A percentile compares a stretch with the other conserved stretches of the same genome.
Evolutionary conservation across 305 asterid genomes (phyloP).

Genomic region (Stenogyne calaminthoides): DNA sequence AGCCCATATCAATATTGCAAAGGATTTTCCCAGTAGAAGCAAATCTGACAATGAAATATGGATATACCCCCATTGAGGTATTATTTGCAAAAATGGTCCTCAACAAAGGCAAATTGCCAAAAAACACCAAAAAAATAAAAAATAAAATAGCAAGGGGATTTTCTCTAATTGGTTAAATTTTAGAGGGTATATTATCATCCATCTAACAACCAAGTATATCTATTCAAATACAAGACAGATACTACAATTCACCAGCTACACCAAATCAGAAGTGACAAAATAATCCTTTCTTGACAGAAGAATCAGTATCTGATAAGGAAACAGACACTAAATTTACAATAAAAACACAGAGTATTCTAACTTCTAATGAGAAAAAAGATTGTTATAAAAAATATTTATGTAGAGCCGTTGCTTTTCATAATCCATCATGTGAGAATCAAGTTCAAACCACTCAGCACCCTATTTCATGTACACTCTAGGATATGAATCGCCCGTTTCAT

Average conservation of each 20-base stretch:
- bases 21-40: not conserved
- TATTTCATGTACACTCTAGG: not conserved
- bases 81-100: not conserved
- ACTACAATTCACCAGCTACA: not conserved
- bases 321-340: not conserved
- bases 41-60: not conserved
- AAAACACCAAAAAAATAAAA: not conserved
- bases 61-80: not conserved
- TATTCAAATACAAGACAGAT: not conserved
- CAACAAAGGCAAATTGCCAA: not conserved
- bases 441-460: not conserved
- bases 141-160: not conserved
- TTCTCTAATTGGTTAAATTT: not conserved
- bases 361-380: not conserved
- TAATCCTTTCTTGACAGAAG: not conserved
- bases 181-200: not conserved
- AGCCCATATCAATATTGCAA: too few species aligned
- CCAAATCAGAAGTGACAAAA: not conserved
- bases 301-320: too few species aligned
- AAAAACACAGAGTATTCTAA: constrained; percentile 2
- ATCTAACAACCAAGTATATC: too few species aligned
- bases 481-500: not conserved
- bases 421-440: constrained; percentile 4
- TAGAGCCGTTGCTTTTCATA: not conserved
- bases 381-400: not conserved